A percentile compares a stretch with the other conserved stretches of the same genome.
These are phyloP conservation scores for Sugiyamaella xylanicola DNA, from an alignment of 1,139 yeast genomes.

Conservation along the genomic window DNA sequence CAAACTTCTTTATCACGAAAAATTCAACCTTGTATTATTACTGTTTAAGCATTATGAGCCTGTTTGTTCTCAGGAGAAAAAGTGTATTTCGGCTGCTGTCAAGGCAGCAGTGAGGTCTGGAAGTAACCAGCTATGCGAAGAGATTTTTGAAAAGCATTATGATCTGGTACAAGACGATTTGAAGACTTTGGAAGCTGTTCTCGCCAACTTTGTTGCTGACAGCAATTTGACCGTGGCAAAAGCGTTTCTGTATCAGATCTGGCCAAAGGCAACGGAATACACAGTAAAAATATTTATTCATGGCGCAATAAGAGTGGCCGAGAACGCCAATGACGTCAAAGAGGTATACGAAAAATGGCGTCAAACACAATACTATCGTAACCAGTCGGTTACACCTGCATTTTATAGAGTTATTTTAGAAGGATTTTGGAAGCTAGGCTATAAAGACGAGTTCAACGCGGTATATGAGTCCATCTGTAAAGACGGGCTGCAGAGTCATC, in stretches of 20 bases:
- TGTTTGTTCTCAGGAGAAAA: constrained; percentile 16
- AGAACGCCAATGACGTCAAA: constrained; percentile 27
- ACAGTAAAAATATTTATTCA: constrained; percentile 28
- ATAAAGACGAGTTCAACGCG: constrained; percentile 18
- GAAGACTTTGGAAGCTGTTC: constrained; percentile 25
- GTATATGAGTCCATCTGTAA: constrained; percentile 19
- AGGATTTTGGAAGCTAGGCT: constrained; percentile 23
- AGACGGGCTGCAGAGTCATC: constrained; percentile 20
- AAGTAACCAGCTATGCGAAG: constrained; percentile 28
- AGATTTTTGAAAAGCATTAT: constrained; percentile 28
- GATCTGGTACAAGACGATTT: constrained; percentile 24
- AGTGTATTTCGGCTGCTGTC: constrained; percentile 28
- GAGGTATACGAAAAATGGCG: constrained; percentile 30
- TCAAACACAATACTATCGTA: constrained; percentile 7
- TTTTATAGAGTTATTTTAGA: constrained; percentile 23
- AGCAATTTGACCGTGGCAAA: constrained; percentile 31
- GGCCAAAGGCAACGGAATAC: constrained; percentile 25
- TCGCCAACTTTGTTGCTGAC: constrained; percentile 28
- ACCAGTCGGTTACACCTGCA: constrained; percentile 15
- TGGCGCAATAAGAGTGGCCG: constrained; percentile 27
- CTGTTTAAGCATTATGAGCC: constrained; percentile 29
- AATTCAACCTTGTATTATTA: constrained; percentile 23
- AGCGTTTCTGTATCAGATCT: constrained; percentile 32
- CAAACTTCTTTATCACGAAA: constrained; percentile 19
- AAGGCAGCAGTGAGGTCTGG: constrained; percentile 28